These are phyloP conservation scores for Xylaria sp. DNA, from an alignment of 2,329 filamentous ascomycete species.

Conservation along the genomic window DNA sequence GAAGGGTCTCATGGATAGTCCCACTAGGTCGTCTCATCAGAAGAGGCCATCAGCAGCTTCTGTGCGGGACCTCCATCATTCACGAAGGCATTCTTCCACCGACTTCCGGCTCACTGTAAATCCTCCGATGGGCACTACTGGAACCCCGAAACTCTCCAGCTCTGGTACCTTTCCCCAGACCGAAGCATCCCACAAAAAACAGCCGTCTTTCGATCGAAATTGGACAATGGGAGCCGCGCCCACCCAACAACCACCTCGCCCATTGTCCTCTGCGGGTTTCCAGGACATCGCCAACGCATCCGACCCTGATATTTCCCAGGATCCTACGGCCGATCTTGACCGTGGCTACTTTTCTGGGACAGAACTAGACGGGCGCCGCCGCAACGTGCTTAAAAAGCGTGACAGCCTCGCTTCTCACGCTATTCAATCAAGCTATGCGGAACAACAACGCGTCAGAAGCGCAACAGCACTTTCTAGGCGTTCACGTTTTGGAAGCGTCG, in stretches of 20 bases:
- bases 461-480: conserved; percentile 75
- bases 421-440: conserved; percentile 79
- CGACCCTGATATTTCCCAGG: conserved; percentile 54
- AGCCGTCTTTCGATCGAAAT: conserved; percentile 76
- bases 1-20: conserved; percentile 56
- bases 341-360: conserved; percentile 94
- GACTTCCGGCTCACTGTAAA: conserved; percentile 68
- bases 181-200: conserved; percentile 67
- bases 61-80: conserved; percentile 83
- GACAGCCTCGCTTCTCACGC: conserved; percentile 71
- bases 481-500: conserved; percentile 81
- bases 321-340: conserved; percentile 74
- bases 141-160: conserved; percentile 57
- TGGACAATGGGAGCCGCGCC: conserved; percentile 72
- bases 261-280: conserved; percentile 65
- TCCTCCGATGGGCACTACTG: conserved; percentile 48
- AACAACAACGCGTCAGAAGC: conserved; percentile 76
- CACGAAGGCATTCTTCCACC: conserved; percentile 87
- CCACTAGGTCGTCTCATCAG: conserved; percentile 61
- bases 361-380: conserved; percentile 77
- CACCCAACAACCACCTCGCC: conserved; percentile 55
- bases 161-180: conserved; percentile 57
- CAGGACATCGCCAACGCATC: conserved; percentile 57
- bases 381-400: conserved; percentile 85
- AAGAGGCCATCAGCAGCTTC: conserved; percentile 82